Percentiles rank a stretch among this genome's conserved stretches.
Conservation (phyloP, 1,139 yeast genomes). For the Chernovozyma aurita region DNA sequence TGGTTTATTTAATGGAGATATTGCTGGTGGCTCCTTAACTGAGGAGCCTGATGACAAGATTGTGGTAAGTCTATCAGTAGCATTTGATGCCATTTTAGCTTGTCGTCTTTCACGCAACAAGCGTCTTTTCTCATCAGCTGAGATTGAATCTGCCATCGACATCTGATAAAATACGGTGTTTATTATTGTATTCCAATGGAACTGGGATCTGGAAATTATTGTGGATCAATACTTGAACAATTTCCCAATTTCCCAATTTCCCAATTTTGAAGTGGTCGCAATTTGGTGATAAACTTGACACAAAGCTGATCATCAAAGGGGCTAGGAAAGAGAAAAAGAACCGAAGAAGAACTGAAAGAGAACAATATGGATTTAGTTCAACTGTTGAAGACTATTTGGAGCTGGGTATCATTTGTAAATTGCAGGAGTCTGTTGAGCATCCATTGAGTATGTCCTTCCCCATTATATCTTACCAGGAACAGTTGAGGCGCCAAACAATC, state of each 20-base stretch:
- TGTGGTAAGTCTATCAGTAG: constrained; percentile 49
- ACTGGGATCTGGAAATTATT: too few relatives aligned
- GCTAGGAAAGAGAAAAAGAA: too few relatives aligned
- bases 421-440: too few relatives aligned
- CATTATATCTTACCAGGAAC: constrained; percentile 27
- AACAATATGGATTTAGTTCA: too few relatives aligned
- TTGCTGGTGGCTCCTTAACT: constrained; percentile 24
- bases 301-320: too few relatives aligned
- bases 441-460: neutral
- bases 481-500: constrained; percentile 34
- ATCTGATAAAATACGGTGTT: neutral
- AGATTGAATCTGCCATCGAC: constrained; percentile 25
- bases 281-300: too few relatives aligned
- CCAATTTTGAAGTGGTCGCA: too few relatives aligned
- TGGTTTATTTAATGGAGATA: constrained; percentile 33
- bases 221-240: too few relatives aligned
- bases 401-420: too few relatives aligned
- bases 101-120: constrained; percentile 65
- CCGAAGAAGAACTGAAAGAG: too few relatives aligned
- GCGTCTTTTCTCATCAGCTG: constrained; percentile 61
- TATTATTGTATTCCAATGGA: neutral
- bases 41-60: constrained; percentile 41
- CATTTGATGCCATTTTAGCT: constrained; percentile 62
- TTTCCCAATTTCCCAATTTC: too few relatives aligned
- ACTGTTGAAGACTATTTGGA: too few relatives aligned